Conservation (phyloP, 2,329 filamentous ascomycete genomes). For the Epichloe brachyelytri region DNA sequence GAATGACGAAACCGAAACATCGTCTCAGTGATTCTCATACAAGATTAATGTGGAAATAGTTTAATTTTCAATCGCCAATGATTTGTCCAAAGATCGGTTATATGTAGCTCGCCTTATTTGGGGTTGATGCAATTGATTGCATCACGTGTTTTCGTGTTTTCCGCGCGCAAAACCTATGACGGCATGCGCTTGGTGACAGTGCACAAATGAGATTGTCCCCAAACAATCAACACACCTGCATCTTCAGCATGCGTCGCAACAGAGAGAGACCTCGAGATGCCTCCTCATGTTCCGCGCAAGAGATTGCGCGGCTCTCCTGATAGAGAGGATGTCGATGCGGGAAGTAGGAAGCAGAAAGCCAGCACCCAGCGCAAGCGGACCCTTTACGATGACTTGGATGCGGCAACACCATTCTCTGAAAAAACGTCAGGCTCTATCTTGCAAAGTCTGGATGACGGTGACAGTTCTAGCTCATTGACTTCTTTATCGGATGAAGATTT, state of each 20-base stretch:
- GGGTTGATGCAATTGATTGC: background rate
- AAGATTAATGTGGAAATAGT: background rate
- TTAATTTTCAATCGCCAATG: background rate
- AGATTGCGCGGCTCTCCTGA: slow-evolving; percentile 38
- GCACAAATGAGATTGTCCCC: background rate
- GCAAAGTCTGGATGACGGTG: slow-evolving; percentile 29
- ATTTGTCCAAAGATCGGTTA: background rate
- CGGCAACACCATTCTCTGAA: slow-evolving; percentile 30
- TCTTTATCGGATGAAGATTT: slow-evolving; percentile 47
- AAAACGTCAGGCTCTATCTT: slow-evolving; percentile 30
- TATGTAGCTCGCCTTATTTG: too few relatives aligned
- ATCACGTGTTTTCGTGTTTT: slow-evolving; percentile 18
- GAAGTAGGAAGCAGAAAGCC: slow-evolving; percentile 13
- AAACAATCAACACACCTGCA: background rate
- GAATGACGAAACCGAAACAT: background rate
- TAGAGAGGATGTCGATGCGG: slow-evolving; percentile 8
- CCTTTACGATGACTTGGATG: slow-evolving; percentile 49
- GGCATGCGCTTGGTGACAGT: slow-evolving; percentile 5
- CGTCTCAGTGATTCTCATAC: background rate
- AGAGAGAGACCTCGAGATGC: slow-evolving; percentile 34
- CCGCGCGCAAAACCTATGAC: slow-evolving; percentile 16
- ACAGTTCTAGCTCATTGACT: slow-evolving; percentile 35
- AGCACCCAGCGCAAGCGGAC: slow-evolving; percentile 26
- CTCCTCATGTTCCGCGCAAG: slow-evolving; percentile 56
- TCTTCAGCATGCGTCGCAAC: slow-evolving; percentile 8